Base-by-base conservation (phyloP, 768 basidiomycete species). In the Dentipellis fragilis region DNA sequence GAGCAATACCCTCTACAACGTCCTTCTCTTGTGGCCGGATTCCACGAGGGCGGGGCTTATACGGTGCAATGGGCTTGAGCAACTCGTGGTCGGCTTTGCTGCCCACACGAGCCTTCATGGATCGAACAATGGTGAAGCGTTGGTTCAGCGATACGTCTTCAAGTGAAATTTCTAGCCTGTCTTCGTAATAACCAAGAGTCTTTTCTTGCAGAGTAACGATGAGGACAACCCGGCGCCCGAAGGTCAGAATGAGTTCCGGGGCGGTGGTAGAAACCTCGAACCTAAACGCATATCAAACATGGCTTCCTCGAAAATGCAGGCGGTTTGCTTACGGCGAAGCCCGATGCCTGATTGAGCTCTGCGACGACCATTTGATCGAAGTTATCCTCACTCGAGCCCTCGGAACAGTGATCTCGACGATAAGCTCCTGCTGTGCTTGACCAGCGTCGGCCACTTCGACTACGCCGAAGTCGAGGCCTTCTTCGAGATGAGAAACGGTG, bases 81-180 rank as follows among this genome's bases (percentile, higher is more conserved):
- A 62, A 56, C 39, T 78, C 73, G 56, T 81, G 76, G 49, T 77
- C 77, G 0, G 59, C 69, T 52, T 66, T 67, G 57, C 70, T 71
- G 7, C 79, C 81, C 9, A 83, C 73, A 35, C 76, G 72, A 8
- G 67, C 78, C 9, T 62, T 63, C 2, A 82, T 58, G 1, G 68
- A 58, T 1, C 80, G 75, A 0, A 73, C 70, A 38, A 85, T 83
- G 11, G 76, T 59, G 60, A 83, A 83, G 0, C 59, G 66, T 38
- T 75, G 73, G 9, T 66, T 62, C 10, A 77, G 67, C 22, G 69
- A 69, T 0, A 64, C 62, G 58, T 82, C 78, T 58, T 78, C 66
- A 62, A 86, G 80, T 0, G 73, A 52, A 17, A 86, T 57, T 58
- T 84, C 81, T 3, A 80, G 57, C 0, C 79, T 74, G 47, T 80